Evolutionary conservation across 768 basidiomycete genomes (phyloP).

Genomic region (Hericium rajendrae): DNA sequence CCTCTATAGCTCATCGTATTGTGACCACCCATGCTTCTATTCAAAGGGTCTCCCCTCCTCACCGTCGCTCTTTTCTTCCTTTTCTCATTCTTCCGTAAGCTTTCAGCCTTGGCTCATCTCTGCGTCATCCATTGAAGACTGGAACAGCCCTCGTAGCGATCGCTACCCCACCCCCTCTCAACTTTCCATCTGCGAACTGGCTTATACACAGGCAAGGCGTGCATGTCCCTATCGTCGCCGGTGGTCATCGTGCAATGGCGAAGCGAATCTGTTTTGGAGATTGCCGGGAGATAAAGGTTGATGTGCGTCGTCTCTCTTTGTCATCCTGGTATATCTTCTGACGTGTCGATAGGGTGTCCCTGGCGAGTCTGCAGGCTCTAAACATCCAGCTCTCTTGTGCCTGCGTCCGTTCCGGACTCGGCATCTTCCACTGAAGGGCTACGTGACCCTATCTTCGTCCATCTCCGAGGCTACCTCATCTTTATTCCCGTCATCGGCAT

Average conservation of each 20-base stretch:
- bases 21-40: too few species aligned
- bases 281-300: neutral
- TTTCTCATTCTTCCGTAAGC: conserved; percentile 4
- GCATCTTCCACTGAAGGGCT: too few species aligned
- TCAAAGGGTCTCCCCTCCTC: neutral
- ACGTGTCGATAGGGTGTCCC: too few species aligned
- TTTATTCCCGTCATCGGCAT: too few species aligned
- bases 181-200: neutral
- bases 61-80: neutral
- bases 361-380: too few species aligned
- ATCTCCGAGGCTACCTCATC: too few species aligned
- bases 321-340: too few species aligned
- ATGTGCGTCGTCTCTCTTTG: neutral
- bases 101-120: neutral
- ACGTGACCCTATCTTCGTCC: too few species aligned
- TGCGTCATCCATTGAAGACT: too few species aligned
- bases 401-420: too few species aligned
- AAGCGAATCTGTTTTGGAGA: neutral
- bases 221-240: neutral
- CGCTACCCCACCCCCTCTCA: neutral
- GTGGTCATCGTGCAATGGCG: neutral
- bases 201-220: neutral
- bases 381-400: too few species aligned
- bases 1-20: too few species aligned
- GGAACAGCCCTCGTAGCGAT: neutral